phyloP scores from a whole-genome alignment of 2,329 filamentous ascomycete species.

The Parafenestella ontariensis region DNA sequence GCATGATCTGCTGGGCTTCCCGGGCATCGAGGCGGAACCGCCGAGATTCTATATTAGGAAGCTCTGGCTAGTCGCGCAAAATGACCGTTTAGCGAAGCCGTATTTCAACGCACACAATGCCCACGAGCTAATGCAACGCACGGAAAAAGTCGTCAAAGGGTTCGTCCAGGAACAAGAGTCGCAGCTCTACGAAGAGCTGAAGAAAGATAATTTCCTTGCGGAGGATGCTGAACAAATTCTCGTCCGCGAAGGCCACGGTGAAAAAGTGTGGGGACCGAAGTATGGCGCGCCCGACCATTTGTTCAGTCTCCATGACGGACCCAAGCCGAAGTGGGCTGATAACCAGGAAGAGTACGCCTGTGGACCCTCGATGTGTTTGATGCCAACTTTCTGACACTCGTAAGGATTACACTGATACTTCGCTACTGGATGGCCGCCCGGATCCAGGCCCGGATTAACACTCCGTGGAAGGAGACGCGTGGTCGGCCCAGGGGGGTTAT shows the following conservation, averaged over 20 bases:
- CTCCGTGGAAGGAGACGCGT: not conserved
- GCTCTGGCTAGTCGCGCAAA: slow-evolving; percentile 3
- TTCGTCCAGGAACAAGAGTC: no score
- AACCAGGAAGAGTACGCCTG: not conserved
- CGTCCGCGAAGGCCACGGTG: not conserved
- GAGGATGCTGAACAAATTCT: slow-evolving; percentile 2
- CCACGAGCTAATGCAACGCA: not conserved
- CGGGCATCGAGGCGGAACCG: not conserved
- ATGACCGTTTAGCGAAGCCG: not conserved
- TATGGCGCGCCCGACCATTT: not conserved
- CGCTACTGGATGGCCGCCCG: slow-evolving; percentile 5
- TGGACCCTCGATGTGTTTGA: not conserved
- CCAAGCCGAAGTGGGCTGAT: not conserved
- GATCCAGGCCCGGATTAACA: slow-evolving; percentile 3
- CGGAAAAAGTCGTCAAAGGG: not conserved
- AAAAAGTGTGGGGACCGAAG: not conserved
- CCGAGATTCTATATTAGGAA: slow-evolving; percentile 3
- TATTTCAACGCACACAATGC: not conserved
- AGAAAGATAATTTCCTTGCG: not conserved
- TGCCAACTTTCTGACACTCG: not conserved
- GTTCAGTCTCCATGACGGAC: not conserved
- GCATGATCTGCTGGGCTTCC: slow-evolving; percentile 4
- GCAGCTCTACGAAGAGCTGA: not conserved
- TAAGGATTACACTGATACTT: not conserved
- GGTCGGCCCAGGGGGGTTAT: not conserved